These are phyloP conservation scores for Paratinospora sagittata DNA, from an alignment of 164 flowering plant genomes.

Conservation along the genomic window DNA sequence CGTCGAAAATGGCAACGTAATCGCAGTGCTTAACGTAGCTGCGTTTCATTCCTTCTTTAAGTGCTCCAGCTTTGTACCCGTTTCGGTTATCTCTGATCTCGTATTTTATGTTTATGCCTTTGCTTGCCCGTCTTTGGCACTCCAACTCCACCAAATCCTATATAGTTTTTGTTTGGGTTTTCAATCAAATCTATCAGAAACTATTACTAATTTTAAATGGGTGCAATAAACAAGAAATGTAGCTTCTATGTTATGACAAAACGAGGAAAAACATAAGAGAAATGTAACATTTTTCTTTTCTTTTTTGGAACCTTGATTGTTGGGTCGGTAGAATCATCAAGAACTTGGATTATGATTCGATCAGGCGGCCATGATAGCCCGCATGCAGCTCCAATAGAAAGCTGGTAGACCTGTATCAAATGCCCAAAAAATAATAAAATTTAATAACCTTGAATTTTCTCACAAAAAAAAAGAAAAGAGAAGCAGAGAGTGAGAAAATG, in stretches of 20 bases:
- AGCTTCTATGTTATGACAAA: no score
- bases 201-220: no score
- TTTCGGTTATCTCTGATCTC: conserved; percentile 76
- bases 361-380: conserved; percentile 92
- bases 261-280: no score
- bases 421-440: not conserved
- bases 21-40: conserved; percentile 85
- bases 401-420: conserved; percentile 60
- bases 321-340: conserved; percentile 83
- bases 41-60: conserved; percentile 79
- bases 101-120: conserved; percentile 74
- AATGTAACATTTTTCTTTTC: no score
- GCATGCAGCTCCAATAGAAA: conserved; percentile 87
- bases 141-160: conserved; percentile 68
- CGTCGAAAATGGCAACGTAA: conserved; percentile 82
- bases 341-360: conserved; percentile 73
- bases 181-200: no score
- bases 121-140: conserved; percentile 82
- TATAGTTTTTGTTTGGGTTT: no score
- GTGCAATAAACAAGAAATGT: no score
- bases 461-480: not conserved
- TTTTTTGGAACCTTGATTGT: conserved; percentile 65
- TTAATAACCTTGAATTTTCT: not conserved
- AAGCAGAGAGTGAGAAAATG: conserved; percentile 2
- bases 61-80: conserved; percentile 96